Percentiles rank a stretch among this genome's conserved stretches.
phyloP scores from a whole-genome alignment of 2,329 filamentous ascomycete genomes.

The Pestalotiopsis sp. region DNA sequence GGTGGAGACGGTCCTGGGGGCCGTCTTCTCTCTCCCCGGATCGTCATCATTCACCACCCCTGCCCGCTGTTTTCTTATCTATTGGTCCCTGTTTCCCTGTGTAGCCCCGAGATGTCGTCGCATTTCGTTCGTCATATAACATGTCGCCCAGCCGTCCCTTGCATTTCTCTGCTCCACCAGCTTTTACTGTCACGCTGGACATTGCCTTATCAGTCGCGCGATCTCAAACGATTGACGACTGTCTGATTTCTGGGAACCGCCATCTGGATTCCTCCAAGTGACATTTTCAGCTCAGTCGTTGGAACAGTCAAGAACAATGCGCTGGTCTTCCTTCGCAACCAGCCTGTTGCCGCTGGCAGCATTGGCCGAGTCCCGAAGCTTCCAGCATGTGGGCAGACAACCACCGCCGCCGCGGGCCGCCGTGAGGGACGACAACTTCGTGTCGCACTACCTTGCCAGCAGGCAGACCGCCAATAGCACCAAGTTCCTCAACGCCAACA shows the following conservation, averaged over 20 bases:
- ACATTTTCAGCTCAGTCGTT: not conserved
- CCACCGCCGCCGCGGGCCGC: constrained; percentile 18
- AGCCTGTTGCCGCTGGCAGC: constrained; percentile 26
- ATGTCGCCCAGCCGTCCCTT: constrained; percentile 3
- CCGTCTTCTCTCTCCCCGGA: not conserved
- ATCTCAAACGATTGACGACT: not conserved
- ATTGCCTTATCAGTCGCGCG: not conserved
- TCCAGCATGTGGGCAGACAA: constrained; percentile 34
- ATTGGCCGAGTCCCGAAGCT: constrained; percentile 25
- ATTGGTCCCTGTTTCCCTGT: not conserved
- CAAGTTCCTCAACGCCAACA: constrained; percentile 31
- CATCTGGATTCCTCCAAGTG: not conserved
- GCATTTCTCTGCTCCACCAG: not conserved
- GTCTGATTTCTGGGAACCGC: not conserved
- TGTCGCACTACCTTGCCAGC: constrained; percentile 26
- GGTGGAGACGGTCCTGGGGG: not conserved
- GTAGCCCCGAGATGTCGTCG: not conserved
- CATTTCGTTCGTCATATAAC: not conserved
- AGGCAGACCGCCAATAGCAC: constrained; percentile 22
- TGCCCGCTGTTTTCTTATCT: constrained; percentile 6
- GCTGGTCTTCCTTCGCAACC: constrained; percentile 21
- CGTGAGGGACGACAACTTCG: constrained; percentile 12
- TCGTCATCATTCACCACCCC: not conserved
- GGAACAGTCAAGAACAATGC: constrained; percentile 22
- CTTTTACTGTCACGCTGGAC: not conserved